phyloP scores from a whole-genome alignment of 2,329 filamentous ascomycete species.

The Orbilia quercus region DNA sequence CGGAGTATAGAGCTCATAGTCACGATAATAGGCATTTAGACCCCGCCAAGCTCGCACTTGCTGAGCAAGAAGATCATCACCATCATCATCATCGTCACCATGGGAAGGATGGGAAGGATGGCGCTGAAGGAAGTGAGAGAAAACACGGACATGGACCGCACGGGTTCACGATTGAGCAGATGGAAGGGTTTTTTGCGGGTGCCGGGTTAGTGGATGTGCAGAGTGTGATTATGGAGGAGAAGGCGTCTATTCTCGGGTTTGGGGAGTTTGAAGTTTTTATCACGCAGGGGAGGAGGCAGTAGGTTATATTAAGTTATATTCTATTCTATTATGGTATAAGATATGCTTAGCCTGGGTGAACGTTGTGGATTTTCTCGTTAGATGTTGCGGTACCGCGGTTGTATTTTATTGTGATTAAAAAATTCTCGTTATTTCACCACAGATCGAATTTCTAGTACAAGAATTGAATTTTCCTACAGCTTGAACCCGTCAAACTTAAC shows the following conservation, averaged over 20 bases:
- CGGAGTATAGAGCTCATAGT: slow-evolving; percentile 39
- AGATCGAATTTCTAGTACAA: no score
- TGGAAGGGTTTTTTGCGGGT: slow-evolving; percentile 39
- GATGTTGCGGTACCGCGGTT: no score
- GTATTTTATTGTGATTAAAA: no score
- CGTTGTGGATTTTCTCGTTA: no score
- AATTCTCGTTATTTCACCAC: no score
- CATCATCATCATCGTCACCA: slow-evolving; percentile 35
- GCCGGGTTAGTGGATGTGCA: slow-evolving; percentile 39
- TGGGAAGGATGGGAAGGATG: slow-evolving; percentile 12
- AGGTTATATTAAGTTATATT: no score
- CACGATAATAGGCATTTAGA: slow-evolving; percentile 45
- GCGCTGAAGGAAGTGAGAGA: not conserved
- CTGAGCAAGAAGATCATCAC: not conserved
- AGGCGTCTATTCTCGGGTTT: slow-evolving; percentile 29
- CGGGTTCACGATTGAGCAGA: slow-evolving; percentile 33
- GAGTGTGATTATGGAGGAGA: slow-evolving; percentile 40
- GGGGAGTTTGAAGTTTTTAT: slow-evolving; percentile 40
- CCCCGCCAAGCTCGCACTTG: no score
- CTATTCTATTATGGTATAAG: no score
- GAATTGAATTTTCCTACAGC: no score
- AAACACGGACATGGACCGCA: slow-evolving; percentile 43
- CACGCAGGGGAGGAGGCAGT: slow-evolving; percentile 26
- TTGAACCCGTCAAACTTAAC: no score
- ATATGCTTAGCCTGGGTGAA: no score